Evolutionary conservation across 1,284 basidiomycete species (phyloP), one percentile per base, ranked within the genome.

Genomic region (Calocybe gambosa): DNA sequence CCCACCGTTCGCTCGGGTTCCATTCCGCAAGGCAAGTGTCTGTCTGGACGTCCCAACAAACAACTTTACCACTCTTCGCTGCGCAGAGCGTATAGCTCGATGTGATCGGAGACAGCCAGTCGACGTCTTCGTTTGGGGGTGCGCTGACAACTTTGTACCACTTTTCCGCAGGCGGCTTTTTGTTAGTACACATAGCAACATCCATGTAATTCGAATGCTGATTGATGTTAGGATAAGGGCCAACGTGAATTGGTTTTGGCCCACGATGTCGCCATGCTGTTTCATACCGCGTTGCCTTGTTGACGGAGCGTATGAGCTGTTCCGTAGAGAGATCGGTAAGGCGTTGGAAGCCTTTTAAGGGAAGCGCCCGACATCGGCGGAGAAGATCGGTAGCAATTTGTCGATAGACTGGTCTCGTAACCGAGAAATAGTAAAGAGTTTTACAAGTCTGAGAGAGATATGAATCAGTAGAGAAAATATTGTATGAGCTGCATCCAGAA

Each of bases 51-150:
- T 86, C 82, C 84, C 83, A 85, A 54, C 83, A 86, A 5, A 86
- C 75, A n/a, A 86, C 80, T 54, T 80, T 80, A 1, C 84, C 83
- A 45, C 73, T 78, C 62, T 82, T 83, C 0, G 83, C 86, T 1
- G 82, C 79, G 54, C 82, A 85, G 13, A 86, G 72, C 2, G 76
- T 82, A 56, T 85, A 86, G 35, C 74, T 80, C 4, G 80, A 80
- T 1, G 83, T 85, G 54, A 86, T 85, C 15, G 83, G 82, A 1
- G 81, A 83, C 8, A 85, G 62, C 83, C 82, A 86, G 53, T 86
- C 82, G 10, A 86, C 75, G 46, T 84, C 80, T 55, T 85, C 82
- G 23, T 57, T 60, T 2, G 79, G 75, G 0, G 82, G 83, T 0
- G 80, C 73, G 23, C 70, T 73, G 50, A 85, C 77, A 45, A 80